Evolutionary conservation across 345 rosid genomes (phyloP), one percentile per base, ranked within the genome.

Genomic region (Syzygium aqueum): DNA sequence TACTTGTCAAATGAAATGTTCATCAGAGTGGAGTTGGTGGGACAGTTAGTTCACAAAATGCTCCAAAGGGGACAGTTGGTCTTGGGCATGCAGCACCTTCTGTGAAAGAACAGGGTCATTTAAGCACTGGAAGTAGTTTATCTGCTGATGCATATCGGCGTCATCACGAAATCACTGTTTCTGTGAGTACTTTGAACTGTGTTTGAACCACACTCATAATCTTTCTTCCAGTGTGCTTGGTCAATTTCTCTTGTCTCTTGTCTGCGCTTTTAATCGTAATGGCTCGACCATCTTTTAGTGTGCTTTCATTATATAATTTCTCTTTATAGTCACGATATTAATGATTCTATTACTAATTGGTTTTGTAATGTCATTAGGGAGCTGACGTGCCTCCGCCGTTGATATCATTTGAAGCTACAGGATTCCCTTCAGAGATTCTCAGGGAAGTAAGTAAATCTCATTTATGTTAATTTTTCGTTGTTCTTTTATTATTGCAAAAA

Each of bases 381-480:
- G 93, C 92, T 89, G 94, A 92, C 63, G 95, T 97, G 77, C 99
- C 98, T 61, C 92, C 89, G 11, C 98, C 99, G 53, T 90, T 97
- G 33, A 91, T 87, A 84, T 94, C 98, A 46, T 97, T 97, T 92
- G 98, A 95, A 87, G 88, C 92, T 80, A 92, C 96, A 85, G 96
- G 97, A 37, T 96, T 97, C 86, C 99, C 99, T 87, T 86, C 96
- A 49, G 99, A 97, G 94, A 92, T 97, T 89, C 93, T 97, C 85
- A 94, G 97, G 65, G 99, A 97, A 99, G 99, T 97, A 94, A 67
- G 88, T 84, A 84, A 40, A 33, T 53, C 13, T 53, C 27, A 11
- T 40, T 28, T 17, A 21, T 52, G 49, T 53, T 84, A 10, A 52
- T 52, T 84, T 53, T 52, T 84, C 23, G 30, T 33, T 28, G 57